Evolutionary conservation across 352 stramenopile species (phyloP).

Genomic region (Phytophthora sp.): DNA sequence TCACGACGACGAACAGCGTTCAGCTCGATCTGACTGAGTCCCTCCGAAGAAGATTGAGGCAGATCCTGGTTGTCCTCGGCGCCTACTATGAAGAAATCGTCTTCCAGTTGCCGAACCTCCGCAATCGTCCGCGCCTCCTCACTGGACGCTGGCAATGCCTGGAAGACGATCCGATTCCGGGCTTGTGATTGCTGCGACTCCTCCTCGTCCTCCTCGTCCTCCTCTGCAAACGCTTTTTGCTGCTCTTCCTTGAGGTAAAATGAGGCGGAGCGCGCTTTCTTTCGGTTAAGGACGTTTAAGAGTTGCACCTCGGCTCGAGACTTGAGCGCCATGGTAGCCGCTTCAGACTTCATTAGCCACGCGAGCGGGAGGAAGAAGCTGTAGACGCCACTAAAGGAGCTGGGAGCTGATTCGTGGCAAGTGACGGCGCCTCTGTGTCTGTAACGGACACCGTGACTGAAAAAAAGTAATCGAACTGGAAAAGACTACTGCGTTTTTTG

Average conservation of each 20-base stretch:
- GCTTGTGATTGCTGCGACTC: slow-evolving; percentile 23
- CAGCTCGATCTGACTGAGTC: slow-evolving; percentile 53
- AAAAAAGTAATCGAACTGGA: slow-evolving; percentile 9
- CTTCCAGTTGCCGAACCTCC: slow-evolving; percentile 59
- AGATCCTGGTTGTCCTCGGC: slow-evolving; percentile 9
- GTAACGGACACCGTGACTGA: slow-evolving; percentile 29
- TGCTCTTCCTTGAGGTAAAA: slow-evolving; percentile 55
- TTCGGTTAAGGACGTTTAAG: slow-evolving; percentile 53
- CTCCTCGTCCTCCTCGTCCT: slow-evolving; percentile 4
- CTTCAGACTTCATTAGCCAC: slow-evolving; percentile 23
- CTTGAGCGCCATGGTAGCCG: slow-evolving; percentile 43
- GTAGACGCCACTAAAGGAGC: neutral
- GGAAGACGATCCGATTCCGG: slow-evolving; percentile 24
- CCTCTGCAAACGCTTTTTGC: slow-evolving; percentile 34
- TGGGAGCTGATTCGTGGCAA: slow-evolving; percentile 1
- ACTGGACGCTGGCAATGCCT: slow-evolving; percentile 14
- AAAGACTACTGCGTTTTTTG: slow-evolving; percentile 12
- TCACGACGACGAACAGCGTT: slow-evolving; percentile 65
- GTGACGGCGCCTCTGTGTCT: slow-evolving; percentile 6
- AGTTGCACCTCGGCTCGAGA: slow-evolving; percentile 62
- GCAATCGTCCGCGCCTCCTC: slow-evolving; percentile 58
- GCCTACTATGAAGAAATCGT: slow-evolving; percentile 42
- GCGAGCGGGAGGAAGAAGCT: no score
- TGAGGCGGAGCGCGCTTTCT: slow-evolving; percentile 51
- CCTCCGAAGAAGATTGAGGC: neutral